Conservation (phyloP, 306 rosid genomes). For the Elaeagnus macrophylla region DNA sequence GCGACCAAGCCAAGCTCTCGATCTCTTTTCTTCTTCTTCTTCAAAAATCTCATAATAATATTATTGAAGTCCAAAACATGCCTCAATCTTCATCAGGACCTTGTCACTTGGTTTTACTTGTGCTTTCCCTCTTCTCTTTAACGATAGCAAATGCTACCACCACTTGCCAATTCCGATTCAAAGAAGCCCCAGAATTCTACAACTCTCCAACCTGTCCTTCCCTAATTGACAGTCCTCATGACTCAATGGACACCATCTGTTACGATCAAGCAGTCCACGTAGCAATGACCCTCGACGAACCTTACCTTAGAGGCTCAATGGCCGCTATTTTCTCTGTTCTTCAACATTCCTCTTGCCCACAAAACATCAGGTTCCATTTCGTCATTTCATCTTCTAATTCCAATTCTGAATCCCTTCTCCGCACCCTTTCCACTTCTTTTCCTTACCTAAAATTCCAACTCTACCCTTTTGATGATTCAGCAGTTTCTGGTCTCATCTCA, state of each 20-base stretch:
- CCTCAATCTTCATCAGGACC: too few species aligned
- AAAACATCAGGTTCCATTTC: constrained; percentile 66
- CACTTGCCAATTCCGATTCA: constrained; percentile 33
- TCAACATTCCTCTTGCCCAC: constrained; percentile 92
- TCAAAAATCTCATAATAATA: too few species aligned
- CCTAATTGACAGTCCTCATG: not conserved
- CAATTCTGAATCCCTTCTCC: constrained; percentile 19
- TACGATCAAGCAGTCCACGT: constrained; percentile 48
- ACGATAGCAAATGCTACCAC: not conserved
- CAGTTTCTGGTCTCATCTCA: constrained; percentile 71
- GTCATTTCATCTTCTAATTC: constrained; percentile 32
- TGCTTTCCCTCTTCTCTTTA: too few species aligned
- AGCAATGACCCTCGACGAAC: constrained; percentile 82
- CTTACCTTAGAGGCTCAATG: constrained; percentile 92
- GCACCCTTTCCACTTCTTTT: constrained; percentile 43
- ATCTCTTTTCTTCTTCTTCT: too few species aligned
- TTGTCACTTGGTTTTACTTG: too few species aligned
- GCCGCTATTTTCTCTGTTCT: constrained; percentile 89
- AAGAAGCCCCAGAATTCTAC: constrained; percentile 87
- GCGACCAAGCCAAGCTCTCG: too few species aligned
- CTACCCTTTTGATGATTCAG: constrained; percentile 51
- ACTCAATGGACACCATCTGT: constrained; percentile 13
- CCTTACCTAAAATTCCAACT: constrained; percentile 68
- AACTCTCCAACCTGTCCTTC: constrained; percentile 57
- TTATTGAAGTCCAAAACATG: too few species aligned